Percentiles rank a stretch among this genome's conserved stretches.
These are phyloP conservation scores for Diaporthe sp. DNA, from an alignment of 2,329 filamentous ascomycete species.

Conservation along the genomic window DNA sequence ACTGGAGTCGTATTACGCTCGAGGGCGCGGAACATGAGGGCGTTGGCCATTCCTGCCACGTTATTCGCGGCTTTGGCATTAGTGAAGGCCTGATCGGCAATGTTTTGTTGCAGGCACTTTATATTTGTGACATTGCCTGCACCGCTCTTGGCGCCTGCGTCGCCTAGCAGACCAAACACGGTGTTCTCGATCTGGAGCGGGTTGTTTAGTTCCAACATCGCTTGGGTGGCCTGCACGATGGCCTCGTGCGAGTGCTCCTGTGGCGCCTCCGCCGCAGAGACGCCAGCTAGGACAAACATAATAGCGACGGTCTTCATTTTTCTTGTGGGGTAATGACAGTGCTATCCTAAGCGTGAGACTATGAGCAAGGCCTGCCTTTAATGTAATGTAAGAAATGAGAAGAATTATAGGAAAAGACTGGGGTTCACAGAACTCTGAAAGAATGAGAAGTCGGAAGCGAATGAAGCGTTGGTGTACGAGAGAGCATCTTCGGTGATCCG, in stretches of 20 bases:
- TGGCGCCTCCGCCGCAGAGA: constrained; percentile 58
- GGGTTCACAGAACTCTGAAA: constrained; percentile 2
- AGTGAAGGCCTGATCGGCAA: constrained; percentile 62
- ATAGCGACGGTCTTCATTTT: constrained; percentile 10
- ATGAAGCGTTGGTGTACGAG: not conserved
- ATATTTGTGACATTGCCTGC: constrained; percentile 40
- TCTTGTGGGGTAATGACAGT: no score
- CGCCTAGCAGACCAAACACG: constrained; percentile 58
- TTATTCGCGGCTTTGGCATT: constrained; percentile 59
- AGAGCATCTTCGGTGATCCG: no score
- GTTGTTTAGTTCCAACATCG: constrained; percentile 58
- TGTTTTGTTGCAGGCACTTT: constrained; percentile 46
- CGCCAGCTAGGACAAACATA: not conserved
- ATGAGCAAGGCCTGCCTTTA: not conserved
- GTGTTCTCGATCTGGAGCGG: constrained; percentile 62
- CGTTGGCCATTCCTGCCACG: constrained; percentile 56
- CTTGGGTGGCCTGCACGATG: constrained; percentile 57
- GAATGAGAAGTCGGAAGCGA: not conserved
- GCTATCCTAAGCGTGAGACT: not conserved
- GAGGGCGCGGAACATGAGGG: constrained; percentile 58
- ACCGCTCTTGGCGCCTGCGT: constrained; percentile 59
- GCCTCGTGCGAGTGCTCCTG: constrained; percentile 66
- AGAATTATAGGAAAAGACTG: not conserved
- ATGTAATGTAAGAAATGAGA: not conserved
- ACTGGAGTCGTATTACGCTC: constrained; percentile 60